A percentile compares a stretch with the other conserved stretches of the same genome.
phyloP scores from a whole-genome alignment of 1,284 basidiomycete genomes.

The Bondarzewia mesenterica region DNA sequence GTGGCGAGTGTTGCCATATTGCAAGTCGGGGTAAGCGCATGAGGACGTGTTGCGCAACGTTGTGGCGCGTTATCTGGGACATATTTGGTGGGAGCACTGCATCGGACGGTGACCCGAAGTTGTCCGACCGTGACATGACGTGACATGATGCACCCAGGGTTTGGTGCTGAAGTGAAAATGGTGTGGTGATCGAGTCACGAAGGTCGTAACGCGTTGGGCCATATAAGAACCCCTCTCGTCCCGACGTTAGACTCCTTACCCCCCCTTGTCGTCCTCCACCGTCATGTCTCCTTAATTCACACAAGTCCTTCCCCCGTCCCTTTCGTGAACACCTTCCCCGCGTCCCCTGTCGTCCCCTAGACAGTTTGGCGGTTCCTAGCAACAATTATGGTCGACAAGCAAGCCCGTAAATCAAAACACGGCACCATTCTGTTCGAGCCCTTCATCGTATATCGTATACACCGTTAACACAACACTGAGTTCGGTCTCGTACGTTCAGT shows the following conservation, averaged over 20 bases:
- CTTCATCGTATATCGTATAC: constrained; percentile 79
- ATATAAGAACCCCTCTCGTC: constrained; percentile 8
- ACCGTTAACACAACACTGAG: constrained; percentile 32
- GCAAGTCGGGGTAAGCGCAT: background rate
- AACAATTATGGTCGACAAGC: constrained; percentile 75
- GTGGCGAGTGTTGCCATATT: background rate
- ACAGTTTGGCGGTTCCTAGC: constrained; percentile 31
- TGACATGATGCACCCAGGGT: background rate
- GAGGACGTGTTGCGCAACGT: background rate
- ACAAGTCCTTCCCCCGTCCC: constrained; percentile 17
- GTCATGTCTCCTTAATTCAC: constrained; percentile 17
- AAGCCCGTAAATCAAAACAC: constrained; percentile 69
- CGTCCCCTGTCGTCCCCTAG: constrained; percentile 26
- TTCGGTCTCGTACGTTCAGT: constrained; percentile 11
- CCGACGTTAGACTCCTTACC: constrained; percentile 17
- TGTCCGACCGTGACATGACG: constrained; percentile 2
- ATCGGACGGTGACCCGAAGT: constrained; percentile 7
- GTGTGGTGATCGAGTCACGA: constrained; percentile 10
- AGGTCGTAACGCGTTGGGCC: constrained; percentile 1
- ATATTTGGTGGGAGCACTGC: background rate
- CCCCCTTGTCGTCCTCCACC: constrained; percentile 18
- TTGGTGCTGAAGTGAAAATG: background rate
- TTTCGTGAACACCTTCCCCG: constrained; percentile 10
- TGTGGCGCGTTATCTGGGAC: constrained; percentile 4
- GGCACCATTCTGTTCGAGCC: constrained; percentile 79